Conservation (phyloP, 768 basidiomycete species). For the Calocybe gangraenosa region DNA sequence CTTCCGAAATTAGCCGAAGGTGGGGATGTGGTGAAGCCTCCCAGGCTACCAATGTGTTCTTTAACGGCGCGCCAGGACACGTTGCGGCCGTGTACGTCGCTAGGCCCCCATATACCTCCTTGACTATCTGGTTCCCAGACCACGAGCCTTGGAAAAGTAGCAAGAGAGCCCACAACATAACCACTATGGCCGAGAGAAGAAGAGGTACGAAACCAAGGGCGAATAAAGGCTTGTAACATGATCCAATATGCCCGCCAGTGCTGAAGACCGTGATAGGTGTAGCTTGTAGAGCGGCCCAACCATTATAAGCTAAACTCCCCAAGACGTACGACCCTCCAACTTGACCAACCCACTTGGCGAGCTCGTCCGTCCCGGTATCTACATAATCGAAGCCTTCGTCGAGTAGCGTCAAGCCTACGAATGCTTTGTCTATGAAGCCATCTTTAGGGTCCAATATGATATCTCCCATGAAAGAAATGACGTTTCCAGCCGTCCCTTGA, state of each 20-base stretch:
- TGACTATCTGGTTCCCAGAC: constrained; percentile 1
- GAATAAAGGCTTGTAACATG: constrained; percentile 14
- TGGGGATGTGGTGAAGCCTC: constrained; percentile 8
- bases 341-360: constrained; percentile 14
- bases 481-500: constrained; percentile 6
- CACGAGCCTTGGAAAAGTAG: constrained; percentile 3
- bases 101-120: constrained; percentile 10
- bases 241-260: constrained; percentile 13
- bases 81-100: constrained; percentile 6
- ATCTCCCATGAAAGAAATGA: not conserved
- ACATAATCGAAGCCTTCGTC: constrained; percentile 9
- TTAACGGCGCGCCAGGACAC: constrained; percentile 5
- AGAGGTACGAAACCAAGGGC: constrained; percentile 16
- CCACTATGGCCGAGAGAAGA: constrained; percentile 9
- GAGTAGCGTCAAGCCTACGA: not conserved
- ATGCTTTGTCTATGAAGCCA: too few species aligned
- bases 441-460: not conserved
- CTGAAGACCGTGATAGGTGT: constrained; percentile 13
- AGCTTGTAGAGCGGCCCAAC: constrained; percentile 14
- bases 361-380: not conserved
- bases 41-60: constrained; percentile 12
- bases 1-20: constrained; percentile 10
- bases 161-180: constrained; percentile 8
- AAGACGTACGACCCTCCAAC: constrained; percentile 16
- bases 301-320: constrained; percentile 15